Percentiles rank a stretch among this genome's conserved stretches.
Conservation (phyloP, 2,329 filamentous ascomycete species). For the Thielaviopsis euricoi region DNA sequence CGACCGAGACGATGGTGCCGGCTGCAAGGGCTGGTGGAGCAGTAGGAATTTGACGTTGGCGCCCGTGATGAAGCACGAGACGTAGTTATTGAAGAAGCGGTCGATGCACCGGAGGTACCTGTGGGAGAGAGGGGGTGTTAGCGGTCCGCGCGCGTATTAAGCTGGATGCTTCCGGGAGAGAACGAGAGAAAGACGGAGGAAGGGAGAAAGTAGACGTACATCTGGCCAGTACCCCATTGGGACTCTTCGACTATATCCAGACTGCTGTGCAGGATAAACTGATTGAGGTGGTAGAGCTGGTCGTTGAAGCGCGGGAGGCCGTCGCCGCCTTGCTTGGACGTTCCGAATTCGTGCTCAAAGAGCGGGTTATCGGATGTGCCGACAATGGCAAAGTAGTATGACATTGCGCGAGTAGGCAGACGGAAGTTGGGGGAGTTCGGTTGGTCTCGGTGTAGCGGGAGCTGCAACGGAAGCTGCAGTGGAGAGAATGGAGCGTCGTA, state of each 20-base stretch:
- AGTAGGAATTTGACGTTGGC: slow-evolving; percentile 89
- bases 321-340: slow-evolving; percentile 88
- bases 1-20: slow-evolving; percentile 23
- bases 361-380: slow-evolving; percentile 90
- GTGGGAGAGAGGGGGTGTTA: background rate
- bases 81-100: slow-evolving; percentile 89
- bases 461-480: too few species aligned
- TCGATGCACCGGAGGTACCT: slow-evolving; percentile 96
- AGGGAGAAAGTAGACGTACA: slow-evolving; percentile 37
- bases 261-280: slow-evolving; percentile 89
- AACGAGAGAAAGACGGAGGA: slow-evolving; percentile 8
- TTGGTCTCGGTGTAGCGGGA: background rate
- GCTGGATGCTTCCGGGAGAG: slow-evolving; percentile 12
- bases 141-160: background rate
- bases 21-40: slow-evolving; percentile 57
- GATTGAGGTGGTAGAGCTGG: slow-evolving; percentile 83
- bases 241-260: slow-evolving; percentile 92
- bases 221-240: slow-evolving; percentile 75
- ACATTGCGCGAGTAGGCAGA: slow-evolving; percentile 41
- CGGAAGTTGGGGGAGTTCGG: too few species aligned
- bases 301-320: slow-evolving; percentile 78
- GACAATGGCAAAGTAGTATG: slow-evolving; percentile 96
- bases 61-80: slow-evolving; percentile 86
- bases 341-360: slow-evolving; percentile 95
- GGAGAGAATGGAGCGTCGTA: too few species aligned